Percentiles rank a stretch among this genome's conserved stretches.
Conservation (phyloP, 495 filamentous ascomycete species). For the Staphylotrichum tortipilum region DNA sequence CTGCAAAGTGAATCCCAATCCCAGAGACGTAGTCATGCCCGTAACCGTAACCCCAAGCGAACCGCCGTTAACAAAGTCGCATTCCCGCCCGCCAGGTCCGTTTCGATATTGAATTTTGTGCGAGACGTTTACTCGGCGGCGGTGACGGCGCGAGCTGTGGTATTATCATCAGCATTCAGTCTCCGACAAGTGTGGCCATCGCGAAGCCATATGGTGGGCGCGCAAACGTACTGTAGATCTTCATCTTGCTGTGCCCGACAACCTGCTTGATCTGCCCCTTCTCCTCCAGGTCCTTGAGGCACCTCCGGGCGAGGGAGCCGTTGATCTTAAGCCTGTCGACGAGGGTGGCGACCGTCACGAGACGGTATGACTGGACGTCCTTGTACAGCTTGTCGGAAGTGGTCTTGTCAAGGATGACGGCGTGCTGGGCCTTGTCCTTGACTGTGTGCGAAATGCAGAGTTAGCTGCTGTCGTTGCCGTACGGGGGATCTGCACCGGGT, state of each 20-base stretch:
- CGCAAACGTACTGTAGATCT: slow-evolving; percentile 96
- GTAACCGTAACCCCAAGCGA: slow-evolving; percentile 26
- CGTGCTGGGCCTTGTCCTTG: slow-evolving; percentile 99
- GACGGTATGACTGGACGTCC: slow-evolving; percentile 99
- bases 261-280: slow-evolving; percentile 98
- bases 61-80: slow-evolving; percentile 23
- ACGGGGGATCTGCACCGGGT: not conserved
- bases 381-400: slow-evolving; percentile 90
- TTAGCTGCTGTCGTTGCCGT: slow-evolving; percentile 19
- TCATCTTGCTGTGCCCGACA: slow-evolving; percentile 90
- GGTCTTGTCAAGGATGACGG: slow-evolving; percentile 67
- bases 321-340: slow-evolving; percentile 99
- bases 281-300: slow-evolving; percentile 90
- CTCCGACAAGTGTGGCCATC: too few species aligned
- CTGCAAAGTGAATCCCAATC: slow-evolving; percentile 22
- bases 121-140: slow-evolving; percentile 45
- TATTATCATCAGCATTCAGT: slow-evolving; percentile 27
- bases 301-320: slow-evolving; percentile 84
- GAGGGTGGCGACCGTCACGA: slow-evolving; percentile 96
- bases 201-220: too few species aligned
- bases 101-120: slow-evolving; percentile 25
- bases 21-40: slow-evolving; percentile 28
- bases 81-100: slow-evolving; percentile 22
- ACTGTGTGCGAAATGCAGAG: slow-evolving; percentile 45
- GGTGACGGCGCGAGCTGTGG: slow-evolving; percentile 51